These are phyloP conservation scores for Nitzschia inconspicua DNA, from an alignment of 108 stramenopile genomes.

Conservation along the genomic window DNA sequence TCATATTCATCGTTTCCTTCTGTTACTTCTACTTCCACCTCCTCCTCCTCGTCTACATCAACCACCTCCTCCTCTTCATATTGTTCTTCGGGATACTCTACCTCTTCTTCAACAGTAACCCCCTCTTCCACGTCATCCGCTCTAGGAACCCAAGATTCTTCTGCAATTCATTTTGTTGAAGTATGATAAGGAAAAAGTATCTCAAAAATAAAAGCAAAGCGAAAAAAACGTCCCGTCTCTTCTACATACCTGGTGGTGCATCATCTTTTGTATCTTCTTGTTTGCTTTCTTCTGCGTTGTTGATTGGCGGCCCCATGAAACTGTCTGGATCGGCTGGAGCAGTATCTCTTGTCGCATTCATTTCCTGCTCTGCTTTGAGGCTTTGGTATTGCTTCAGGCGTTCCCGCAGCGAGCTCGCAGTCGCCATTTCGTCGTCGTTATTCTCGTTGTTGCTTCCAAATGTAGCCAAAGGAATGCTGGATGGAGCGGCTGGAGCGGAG, in stretches of 20 bases:
- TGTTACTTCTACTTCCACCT: background rate
- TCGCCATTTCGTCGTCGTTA: background rate
- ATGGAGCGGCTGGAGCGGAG: background rate
- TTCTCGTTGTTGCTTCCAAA: background rate
- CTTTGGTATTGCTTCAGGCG: conserved; percentile 20
- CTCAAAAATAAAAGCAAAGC: too few species aligned
- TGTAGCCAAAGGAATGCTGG: background rate
- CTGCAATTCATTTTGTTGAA: background rate
- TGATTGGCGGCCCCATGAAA: too few species aligned
- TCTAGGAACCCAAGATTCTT: background rate
- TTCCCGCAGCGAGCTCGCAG: conserved; percentile 20
- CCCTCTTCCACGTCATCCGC: background rate
- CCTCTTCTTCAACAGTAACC: conserved; percentile 1
- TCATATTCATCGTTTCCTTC: background rate
- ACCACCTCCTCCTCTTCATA: conserved; percentile 10
- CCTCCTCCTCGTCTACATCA: conserved; percentile 16
- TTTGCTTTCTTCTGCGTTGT: background rate
- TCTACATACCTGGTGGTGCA: background rate
- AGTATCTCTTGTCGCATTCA: background rate
- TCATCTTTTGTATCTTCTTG: background rate
- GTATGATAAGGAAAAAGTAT: too few species aligned
- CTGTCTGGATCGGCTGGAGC: too few species aligned
- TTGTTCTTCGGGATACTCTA: background rate
- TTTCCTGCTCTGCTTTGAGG: conserved; percentile 15
- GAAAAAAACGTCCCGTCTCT: background rate